Evolutionary conservation across 495 filamentous ascomycete genomes (phyloP).

Genomic region (Tuber calosporum): DNA sequence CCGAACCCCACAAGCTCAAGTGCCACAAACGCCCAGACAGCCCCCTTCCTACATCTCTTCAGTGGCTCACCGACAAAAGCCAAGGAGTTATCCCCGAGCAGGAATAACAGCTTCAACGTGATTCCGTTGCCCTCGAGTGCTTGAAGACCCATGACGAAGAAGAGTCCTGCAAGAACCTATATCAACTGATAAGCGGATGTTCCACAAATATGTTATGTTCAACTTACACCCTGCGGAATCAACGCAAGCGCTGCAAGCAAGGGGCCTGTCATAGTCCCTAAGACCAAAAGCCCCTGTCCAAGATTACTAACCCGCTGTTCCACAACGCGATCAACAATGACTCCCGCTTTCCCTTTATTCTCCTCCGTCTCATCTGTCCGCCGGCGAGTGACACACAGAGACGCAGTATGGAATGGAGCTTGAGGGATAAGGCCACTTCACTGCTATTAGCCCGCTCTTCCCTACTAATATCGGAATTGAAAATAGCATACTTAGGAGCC

Average conservation of each 20-base stretch:
- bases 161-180: constrained; percentile 72
- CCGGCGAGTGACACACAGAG: constrained; percentile 67
- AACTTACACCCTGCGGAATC: constrained; percentile 62
- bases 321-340: constrained; percentile 65
- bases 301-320: constrained; percentile 88
- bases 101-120: constrained; percentile 69
- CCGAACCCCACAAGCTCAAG: constrained; percentile 75
- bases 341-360: constrained; percentile 57
- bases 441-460: background rate
- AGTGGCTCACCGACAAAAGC: constrained; percentile 63
- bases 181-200: background rate
- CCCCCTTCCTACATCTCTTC: constrained; percentile 50
- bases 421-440: constrained; percentile 71
- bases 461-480: background rate
- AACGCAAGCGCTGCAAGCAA: constrained; percentile 73
- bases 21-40: constrained; percentile 68
- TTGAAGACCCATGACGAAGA: constrained; percentile 89
- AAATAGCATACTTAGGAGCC: constrained; percentile 57
- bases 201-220: background rate
- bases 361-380: constrained; percentile 49
- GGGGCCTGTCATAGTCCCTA: constrained; percentile 83
- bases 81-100: constrained; percentile 59
- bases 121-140: constrained; percentile 75
- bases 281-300: constrained; percentile 69
- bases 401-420: constrained; percentile 85